Evolutionary conservation across 495 filamentous ascomycete genomes (phyloP).

Genomic region (Podospora sp.): DNA sequence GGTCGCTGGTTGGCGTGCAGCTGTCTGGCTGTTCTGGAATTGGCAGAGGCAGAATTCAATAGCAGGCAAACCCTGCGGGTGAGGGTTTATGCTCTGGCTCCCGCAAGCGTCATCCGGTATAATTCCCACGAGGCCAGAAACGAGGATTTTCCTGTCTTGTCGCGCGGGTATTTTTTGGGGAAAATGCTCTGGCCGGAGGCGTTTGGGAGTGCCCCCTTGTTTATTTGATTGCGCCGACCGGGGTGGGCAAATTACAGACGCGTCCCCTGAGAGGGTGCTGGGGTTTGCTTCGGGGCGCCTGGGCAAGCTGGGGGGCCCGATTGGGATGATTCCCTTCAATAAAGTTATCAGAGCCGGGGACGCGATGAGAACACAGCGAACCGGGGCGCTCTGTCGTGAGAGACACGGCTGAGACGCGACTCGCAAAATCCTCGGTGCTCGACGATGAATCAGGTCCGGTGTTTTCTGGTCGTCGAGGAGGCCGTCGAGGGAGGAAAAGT

Average conservation of each 20-base stretch:
- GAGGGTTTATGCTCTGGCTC: slow-evolving; percentile 33
- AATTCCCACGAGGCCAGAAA: slow-evolving; percentile 16
- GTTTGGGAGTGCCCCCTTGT: slow-evolving; percentile 33
- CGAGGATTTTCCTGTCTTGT: slow-evolving; percentile 29
- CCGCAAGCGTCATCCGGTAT: slow-evolving; percentile 34
- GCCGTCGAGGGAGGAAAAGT: background rate
- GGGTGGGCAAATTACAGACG: slow-evolving; percentile 43
- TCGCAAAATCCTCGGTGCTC: background rate
- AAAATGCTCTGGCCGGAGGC: slow-evolving; percentile 22
- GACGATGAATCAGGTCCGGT: background rate
- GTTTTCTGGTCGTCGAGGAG: background rate
- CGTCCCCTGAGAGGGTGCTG: slow-evolving; percentile 36
- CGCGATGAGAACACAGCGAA: slow-evolving; percentile 9
- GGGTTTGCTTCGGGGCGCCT: slow-evolving; percentile 23
- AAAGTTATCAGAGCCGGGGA: slow-evolving; percentile 15
- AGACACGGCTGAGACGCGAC: slow-evolving; percentile 15
- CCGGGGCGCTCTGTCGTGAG: background rate
- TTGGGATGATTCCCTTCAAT: slow-evolving; percentile 13
- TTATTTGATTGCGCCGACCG: slow-evolving; percentile 44
- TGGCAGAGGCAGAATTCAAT: slow-evolving; percentile 16
- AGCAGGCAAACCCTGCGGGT: slow-evolving; percentile 27
- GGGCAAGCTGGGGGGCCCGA: slow-evolving; percentile 13
- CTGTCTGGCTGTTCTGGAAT: slow-evolving; percentile 18
- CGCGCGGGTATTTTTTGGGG: slow-evolving; percentile 35
- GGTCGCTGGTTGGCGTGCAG: slow-evolving; percentile 11